phyloP scores from a whole-genome alignment of 1,284 basidiomycete genomes.

The Entoloma clypeatum region DNA sequence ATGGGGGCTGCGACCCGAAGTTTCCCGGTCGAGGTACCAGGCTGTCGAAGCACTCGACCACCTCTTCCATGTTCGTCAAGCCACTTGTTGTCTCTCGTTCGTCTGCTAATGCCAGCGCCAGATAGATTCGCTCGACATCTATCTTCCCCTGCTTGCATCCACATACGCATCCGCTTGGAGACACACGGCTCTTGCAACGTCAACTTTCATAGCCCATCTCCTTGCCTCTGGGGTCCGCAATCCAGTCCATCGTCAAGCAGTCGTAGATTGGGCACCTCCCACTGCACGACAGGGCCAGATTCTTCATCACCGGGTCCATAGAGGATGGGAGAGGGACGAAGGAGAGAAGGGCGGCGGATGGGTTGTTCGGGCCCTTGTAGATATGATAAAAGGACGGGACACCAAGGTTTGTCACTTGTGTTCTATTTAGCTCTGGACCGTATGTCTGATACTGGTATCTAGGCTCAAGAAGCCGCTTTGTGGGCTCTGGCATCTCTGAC shows the following conservation, averaged over 20 bases:
- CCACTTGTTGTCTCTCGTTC: not conserved
- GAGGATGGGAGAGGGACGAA: conserved; percentile 55
- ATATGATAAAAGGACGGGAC: conserved; percentile 48
- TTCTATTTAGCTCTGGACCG: not conserved
- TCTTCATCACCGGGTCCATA: conserved; percentile 33
- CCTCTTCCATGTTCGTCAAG: conserved; percentile 50
- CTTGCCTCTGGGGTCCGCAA: conserved; percentile 50
- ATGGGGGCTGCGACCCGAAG: conserved; percentile 54
- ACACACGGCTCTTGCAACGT: conserved; percentile 4
- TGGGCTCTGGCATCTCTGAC: conserved; percentile 67
- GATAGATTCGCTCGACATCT: conserved; percentile 60
- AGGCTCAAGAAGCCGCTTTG: conserved; percentile 71
- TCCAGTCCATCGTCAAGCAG: conserved; percentile 49
- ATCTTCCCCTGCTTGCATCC: conserved; percentile 56
- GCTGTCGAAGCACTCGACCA: conserved; percentile 54
- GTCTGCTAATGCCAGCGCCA: conserved; percentile 23
- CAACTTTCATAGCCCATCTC: conserved; percentile 52
- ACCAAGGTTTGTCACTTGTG: conserved; percentile 40
- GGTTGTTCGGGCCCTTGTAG: conserved; percentile 49
- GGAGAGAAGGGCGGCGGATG: conserved; percentile 40
- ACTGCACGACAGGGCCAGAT: conserved; percentile 34
- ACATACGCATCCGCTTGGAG: conserved; percentile 25
- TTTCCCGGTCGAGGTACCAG: conserved; percentile 43
- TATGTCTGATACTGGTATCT: conserved; percentile 1
- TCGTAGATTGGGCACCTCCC: conserved; percentile 64